Evolutionary conservation across 2,329 filamentous ascomycete genomes (phyloP), one percentile per base, ranked within the genome.

Genomic region (Basipetospora chlamydospora): DNA sequence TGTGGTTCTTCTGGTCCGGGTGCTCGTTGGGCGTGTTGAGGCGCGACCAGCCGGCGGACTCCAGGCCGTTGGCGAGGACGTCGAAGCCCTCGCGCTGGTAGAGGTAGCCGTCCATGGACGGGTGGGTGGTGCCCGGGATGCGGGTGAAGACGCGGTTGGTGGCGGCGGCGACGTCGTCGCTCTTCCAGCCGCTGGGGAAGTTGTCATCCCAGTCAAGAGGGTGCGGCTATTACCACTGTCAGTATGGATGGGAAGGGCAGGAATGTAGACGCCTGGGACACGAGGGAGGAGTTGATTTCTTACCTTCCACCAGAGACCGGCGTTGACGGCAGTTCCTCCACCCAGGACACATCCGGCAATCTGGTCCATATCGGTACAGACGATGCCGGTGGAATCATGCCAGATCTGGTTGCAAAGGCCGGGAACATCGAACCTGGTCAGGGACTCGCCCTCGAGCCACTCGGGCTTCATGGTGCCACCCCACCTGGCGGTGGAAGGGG

Each of bases 281-380:
- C 12, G 30, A 9, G 8, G 8, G 9, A 13, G 21, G 21, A 33
- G 20, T 7, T 15, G 20, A 7, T 13, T 23, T 17, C 36, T 33
- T 39, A 40, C 39, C 39, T 70, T 74, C 66, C 73, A 79, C 69
- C 74, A 81, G 23, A 82, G 61, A 30, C 73, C 76, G 35, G 77
- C 71, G 44, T 82, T 83, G 47, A 81, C 63, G 20, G 73, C 70
- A 11, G 73, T 70, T 6, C 73, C 73, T 38, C 78, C 79, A 33
- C 79, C 79, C 3, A 83, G 64, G 29, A 83, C 63, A 42, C 79
- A 83, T 11, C 77, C 79, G 10, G 76, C 74, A 74, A 81, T 80
- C 47, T 78, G 73, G 42, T 78, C 76, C n/a, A 71, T 74, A 50
- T 83, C 78, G 2, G 65, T 66, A 54, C 79, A 83, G 25, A 72